These are phyloP conservation scores for Boletus subcaerulescens DNA, from an alignment of 768 basidiomycete species.

Conservation along the genomic window DNA sequence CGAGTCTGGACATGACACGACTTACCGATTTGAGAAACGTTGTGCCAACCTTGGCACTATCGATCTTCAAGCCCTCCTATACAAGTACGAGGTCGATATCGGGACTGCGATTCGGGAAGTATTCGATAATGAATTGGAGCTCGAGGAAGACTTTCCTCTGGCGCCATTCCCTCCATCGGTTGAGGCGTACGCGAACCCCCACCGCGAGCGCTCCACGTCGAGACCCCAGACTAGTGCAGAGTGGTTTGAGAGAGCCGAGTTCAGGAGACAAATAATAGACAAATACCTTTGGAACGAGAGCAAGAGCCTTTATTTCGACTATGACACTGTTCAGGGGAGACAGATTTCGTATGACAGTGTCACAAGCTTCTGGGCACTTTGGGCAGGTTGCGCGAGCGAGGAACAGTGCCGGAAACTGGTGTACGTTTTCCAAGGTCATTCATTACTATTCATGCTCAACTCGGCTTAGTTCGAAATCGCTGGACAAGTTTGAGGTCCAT, in stretches of 20 bases:
- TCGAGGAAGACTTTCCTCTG: conserved; percentile 90
- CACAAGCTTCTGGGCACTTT: conserved; percentile 94
- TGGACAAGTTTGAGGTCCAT: conserved; percentile 95
- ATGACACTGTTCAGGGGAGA: conserved; percentile 87
- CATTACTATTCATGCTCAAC: conserved; percentile 15
- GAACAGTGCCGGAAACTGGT: conserved; percentile 92
- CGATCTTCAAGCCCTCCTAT: conserved; percentile 91
- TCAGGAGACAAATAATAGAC: conserved; percentile 83
- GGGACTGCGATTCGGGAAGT: conserved; percentile 96
- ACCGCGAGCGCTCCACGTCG: conserved; percentile 55
- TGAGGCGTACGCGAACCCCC: conserved; percentile 62
- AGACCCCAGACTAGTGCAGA: conserved; percentile 75
- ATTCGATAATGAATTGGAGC: conserved; percentile 87
- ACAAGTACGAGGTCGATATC: conserved; percentile 99
- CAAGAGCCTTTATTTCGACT: conserved; percentile 93
- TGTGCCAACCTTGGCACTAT: conserved; percentile 97
- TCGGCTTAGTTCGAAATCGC: conserved; percentile 62
- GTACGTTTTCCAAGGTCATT: conserved; percentile 46
- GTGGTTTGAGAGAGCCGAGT: conserved; percentile 91
- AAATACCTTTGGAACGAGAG: conserved; percentile 96
- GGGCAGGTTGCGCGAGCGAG: conserved; percentile 97
- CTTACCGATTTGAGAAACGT: conserved; percentile 96
- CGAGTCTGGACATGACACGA: conserved; percentile 95
- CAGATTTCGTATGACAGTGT: conserved; percentile 96
- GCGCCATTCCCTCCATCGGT: conserved; percentile 88